Evolutionary conservation across 2,329 filamentous ascomycete species (phyloP).

Genomic region (Niveomyces coronatus): DNA sequence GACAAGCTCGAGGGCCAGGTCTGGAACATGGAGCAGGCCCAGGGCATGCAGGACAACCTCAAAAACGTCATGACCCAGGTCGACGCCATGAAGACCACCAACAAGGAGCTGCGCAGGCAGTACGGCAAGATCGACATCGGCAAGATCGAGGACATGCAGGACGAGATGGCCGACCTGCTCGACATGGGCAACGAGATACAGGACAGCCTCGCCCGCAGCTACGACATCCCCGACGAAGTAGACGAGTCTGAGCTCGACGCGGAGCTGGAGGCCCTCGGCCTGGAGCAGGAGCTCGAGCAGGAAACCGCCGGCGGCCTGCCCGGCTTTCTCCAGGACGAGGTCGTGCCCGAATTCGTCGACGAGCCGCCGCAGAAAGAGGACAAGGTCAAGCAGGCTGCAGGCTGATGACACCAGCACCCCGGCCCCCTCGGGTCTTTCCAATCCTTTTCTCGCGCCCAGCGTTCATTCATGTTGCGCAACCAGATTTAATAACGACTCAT

Average conservation of each 20-base stretch:
- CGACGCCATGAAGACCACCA: constrained; percentile 93
- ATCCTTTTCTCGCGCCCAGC: neutral
- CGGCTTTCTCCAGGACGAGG: constrained; percentile 82
- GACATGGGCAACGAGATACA: constrained; percentile 98
- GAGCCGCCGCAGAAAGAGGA: constrained; percentile 64
- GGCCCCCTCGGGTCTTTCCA: neutral
- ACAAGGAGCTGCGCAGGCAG: constrained; percentile 83
- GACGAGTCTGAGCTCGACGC: constrained; percentile 95
- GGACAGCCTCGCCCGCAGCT: constrained; percentile 81
- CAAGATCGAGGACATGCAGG: constrained; percentile 94
- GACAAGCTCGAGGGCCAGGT: constrained; percentile 90
- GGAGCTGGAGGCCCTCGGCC: constrained; percentile 85
- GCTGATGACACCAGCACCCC: constrained; percentile 22
- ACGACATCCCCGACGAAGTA: constrained; percentile 93
- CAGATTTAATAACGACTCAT: neutral
- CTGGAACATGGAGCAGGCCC: constrained; percentile 98
- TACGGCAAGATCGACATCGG: constrained; percentile 97
- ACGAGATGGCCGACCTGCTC: constrained; percentile 97
- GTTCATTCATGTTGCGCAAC: neutral
- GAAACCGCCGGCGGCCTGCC: constrained; percentile 58
- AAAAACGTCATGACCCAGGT: constrained; percentile 98
- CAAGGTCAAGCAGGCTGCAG: constrained; percentile 75
- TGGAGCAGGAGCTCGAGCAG: constrained; percentile 83
- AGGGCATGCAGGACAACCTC: constrained; percentile 97
- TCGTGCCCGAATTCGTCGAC: constrained; percentile 81